Percentiles rank a stretch among this genome's conserved stretches.
Conservation (phyloP, 805 yeast genomes). For the Wickerhamiella lipophila region DNA sequence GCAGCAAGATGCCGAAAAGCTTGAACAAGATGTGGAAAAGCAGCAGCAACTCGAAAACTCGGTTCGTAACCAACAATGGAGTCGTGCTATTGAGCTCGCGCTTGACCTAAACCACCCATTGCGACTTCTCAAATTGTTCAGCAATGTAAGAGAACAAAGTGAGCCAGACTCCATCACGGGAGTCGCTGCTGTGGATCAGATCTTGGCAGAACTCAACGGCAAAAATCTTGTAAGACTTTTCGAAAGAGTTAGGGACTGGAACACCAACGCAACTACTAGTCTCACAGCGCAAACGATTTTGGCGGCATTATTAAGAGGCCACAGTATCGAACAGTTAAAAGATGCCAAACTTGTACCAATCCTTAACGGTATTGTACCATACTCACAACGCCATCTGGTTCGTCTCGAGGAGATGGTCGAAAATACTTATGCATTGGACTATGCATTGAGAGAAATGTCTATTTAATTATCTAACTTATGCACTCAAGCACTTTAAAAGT, state of each 20-base stretch:
- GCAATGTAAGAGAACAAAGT: slow-evolving; percentile 37
- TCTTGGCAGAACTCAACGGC: slow-evolving; percentile 43
- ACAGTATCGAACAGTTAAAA: slow-evolving; percentile 43
- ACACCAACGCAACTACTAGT: slow-evolving; percentile 71
- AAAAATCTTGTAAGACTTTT: slow-evolving; percentile 51
- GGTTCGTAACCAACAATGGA: slow-evolving; percentile 65
- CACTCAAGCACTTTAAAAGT: slow-evolving; percentile 25
- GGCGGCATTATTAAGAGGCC: slow-evolving; percentile 46
- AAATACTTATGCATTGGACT: slow-evolving; percentile 75
- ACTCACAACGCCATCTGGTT: slow-evolving; percentile 70
- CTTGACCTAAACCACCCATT: slow-evolving; percentile 81
- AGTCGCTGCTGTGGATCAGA: slow-evolving; percentile 47
- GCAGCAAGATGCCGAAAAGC: slow-evolving; percentile 38
- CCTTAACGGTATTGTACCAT: slow-evolving; percentile 71
- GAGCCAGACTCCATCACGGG: slow-evolving; percentile 44
- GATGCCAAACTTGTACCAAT: slow-evolving; percentile 54
- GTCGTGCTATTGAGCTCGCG: slow-evolving; percentile 76
- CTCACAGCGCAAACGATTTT: slow-evolving; percentile 69
- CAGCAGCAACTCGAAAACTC: slow-evolving; percentile 77
- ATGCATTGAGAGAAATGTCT: slow-evolving; percentile 56
- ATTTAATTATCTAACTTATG: slow-evolving; percentile 2
- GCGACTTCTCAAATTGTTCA: slow-evolving; percentile 68
- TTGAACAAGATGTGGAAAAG: slow-evolving; percentile 59
- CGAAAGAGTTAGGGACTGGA: slow-evolving; percentile 85
- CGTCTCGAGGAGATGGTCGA: slow-evolving; percentile 73